phyloP scores from a whole-genome alignment of 2,329 filamentous ascomycete species.

The Gyromitra esculenta region DNA sequence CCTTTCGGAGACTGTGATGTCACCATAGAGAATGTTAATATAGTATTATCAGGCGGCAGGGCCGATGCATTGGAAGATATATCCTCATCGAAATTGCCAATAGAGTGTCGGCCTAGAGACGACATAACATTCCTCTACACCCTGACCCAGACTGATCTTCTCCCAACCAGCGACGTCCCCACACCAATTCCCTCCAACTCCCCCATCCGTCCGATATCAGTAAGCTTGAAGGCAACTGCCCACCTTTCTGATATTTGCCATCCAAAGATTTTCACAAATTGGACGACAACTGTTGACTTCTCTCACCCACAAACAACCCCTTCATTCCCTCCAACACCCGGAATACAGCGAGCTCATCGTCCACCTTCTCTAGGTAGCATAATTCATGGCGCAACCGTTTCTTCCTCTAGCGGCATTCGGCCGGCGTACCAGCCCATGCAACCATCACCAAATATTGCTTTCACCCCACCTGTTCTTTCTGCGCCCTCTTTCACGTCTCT shows the following conservation, averaged over 20 bases:
- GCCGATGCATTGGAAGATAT: constrained; percentile 68
- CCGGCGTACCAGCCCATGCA: constrained; percentile 59
- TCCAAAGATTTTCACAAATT: constrained; percentile 72
- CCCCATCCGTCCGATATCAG: constrained; percentile 51
- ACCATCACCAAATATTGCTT: constrained; percentile 50
- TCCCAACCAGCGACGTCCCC: constrained; percentile 61
- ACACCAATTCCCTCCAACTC: constrained; percentile 52
- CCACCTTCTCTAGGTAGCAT: constrained; percentile 69
- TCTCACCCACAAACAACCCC: constrained; percentile 70
- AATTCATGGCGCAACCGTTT: constrained; percentile 66
- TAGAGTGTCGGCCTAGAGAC: constrained; percentile 75
- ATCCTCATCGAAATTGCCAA: constrained; percentile 66
- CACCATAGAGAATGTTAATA: constrained; percentile 68
- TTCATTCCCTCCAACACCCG: constrained; percentile 65
- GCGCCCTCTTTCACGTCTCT: constrained; percentile 35
- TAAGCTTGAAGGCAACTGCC: constrained; percentile 54
- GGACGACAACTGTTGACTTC: constrained; percentile 76
- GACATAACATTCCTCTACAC: constrained; percentile 79
- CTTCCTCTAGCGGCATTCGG: constrained; percentile 68
- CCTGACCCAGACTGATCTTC: constrained; percentile 60
- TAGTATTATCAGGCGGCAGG: constrained; percentile 69
- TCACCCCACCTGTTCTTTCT: constrained; percentile 45
- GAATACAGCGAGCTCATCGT: constrained; percentile 69
- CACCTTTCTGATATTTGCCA: constrained; percentile 68
- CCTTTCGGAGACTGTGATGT: constrained; percentile 72